A percentile compares a stretch with the other conserved stretches of the same genome.
These are phyloP conservation scores for Leishmania guyanensis DNA, from an alignment of 208 protist species.

Conservation along the genomic window DNA sequence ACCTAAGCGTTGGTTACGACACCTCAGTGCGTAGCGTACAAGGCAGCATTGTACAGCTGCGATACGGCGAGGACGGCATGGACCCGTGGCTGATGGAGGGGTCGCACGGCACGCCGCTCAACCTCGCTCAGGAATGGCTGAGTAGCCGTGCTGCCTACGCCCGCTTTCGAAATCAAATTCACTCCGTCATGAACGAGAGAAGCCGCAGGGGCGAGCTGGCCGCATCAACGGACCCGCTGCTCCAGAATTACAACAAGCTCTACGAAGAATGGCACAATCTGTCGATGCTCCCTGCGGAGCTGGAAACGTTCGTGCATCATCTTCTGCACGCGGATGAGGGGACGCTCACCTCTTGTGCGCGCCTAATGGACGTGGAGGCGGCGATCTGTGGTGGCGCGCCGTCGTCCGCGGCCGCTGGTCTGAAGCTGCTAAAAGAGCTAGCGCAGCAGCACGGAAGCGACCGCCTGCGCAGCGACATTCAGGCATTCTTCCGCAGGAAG, in stretches of 20 bases:
- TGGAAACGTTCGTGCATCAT: conserved; percentile 42
- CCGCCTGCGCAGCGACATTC: conserved; percentile 82
- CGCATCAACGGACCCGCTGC: conserved; percentile 3
- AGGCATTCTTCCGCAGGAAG: conserved; percentile 71
- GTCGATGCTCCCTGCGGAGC: conserved; percentile 63
- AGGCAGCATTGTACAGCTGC: conserved; percentile 95
- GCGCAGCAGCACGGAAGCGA: conserved; percentile 38
- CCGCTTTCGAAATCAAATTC: conserved; percentile 30
- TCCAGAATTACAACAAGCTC: conserved; percentile 10
- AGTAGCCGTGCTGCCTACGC: conserved; percentile 62
- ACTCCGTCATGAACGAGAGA: neutral
- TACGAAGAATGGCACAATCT: conserved; percentile 37
- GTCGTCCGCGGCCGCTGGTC: conserved; percentile 2
- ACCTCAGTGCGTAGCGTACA: conserved; percentile 96
- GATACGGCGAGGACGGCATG: conserved; percentile 99
- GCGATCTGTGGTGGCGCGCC: conserved; percentile 2
- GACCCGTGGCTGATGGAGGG: conserved; percentile 98
- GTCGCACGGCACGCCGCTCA: conserved; percentile 69
- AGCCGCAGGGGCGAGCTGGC: neutral
- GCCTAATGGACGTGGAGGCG: conserved; percentile 17
- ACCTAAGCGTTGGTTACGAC: conserved; percentile 98
- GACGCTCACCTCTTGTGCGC: conserved; percentile 31
- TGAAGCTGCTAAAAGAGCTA: conserved; percentile 27
- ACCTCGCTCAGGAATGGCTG: conserved; percentile 87
- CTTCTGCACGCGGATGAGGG: conserved; percentile 47